These are phyloP conservation scores for Suillus subaureus DNA, from an alignment of 768 basidiomycete species.

Conservation along the genomic window DNA sequence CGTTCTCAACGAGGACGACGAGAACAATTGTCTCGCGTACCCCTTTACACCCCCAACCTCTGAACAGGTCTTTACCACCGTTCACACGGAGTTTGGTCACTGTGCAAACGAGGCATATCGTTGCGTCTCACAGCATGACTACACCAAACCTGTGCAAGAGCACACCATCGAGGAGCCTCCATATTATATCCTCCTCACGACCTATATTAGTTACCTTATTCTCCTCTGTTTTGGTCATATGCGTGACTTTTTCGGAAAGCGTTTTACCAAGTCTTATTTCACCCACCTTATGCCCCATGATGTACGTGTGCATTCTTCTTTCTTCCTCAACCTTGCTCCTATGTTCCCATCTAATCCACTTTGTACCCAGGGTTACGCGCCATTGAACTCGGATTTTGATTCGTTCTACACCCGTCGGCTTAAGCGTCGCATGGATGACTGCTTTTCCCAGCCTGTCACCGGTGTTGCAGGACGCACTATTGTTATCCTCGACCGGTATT, in stretches of 20 bases:
- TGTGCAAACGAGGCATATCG: constrained; percentile 78
- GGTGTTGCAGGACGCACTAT: constrained; percentile 96
- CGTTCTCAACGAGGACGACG: constrained; percentile 56
- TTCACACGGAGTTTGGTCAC: constrained; percentile 93
- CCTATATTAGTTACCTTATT: constrained; percentile 92
- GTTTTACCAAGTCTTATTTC: constrained; percentile 67
- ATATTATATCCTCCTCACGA: constrained; percentile 89
- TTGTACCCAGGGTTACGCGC: constrained; percentile 81
- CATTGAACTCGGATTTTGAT: constrained; percentile 96
- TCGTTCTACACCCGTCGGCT: constrained; percentile 98
- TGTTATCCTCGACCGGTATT: constrained; percentile 79
- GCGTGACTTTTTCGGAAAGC: constrained; percentile 94
- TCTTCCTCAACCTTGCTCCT: neutral
- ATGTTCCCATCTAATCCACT: constrained; percentile 6
- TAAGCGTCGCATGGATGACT: constrained; percentile 93
- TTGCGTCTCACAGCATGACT: constrained; percentile 63
- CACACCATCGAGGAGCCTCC: constrained; percentile 83
- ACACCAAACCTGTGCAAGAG: constrained; percentile 44
- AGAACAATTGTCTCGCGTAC: constrained; percentile 59
- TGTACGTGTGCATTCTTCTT: constrained; percentile 53
- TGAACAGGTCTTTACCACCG: constrained; percentile 74
- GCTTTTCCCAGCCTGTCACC: constrained; percentile 90
- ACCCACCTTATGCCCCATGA: constrained; percentile 81
- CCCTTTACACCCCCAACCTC: constrained; percentile 74
- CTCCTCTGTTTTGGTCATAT: constrained; percentile 91